Evolutionary conservation across 1,139 yeast genomes (phyloP), one percentile per base, ranked within the genome.

Genomic region (Wickerhamomyces sp.): DNA sequence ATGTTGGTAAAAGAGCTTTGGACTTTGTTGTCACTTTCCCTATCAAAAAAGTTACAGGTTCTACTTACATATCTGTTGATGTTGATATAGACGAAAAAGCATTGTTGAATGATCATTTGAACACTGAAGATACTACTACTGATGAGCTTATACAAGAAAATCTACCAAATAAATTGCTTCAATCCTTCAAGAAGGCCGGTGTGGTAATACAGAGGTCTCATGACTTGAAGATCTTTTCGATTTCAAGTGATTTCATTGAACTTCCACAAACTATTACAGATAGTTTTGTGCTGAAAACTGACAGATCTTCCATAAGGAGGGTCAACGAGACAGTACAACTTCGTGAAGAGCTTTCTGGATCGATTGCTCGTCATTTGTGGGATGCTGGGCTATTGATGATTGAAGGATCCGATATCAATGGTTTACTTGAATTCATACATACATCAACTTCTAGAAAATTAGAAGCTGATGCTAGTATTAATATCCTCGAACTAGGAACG

Each of bases 281-380:
- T 2, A 29, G 45, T 5, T 5, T n/a, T 3, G 24, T 19, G 2
- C 50, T 44, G 12, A 52, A 42, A 31, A 43, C 55, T 4, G 49
- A 47, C 0, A 43, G 53, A 24, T 33, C 36, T 3, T 41, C 54
- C 3, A 39, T 48, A 28, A 41, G 58, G 33, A 16, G 22, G 7
- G 31, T 46, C 1, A 25, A 30, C 3, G 31, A 35, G 2, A 38
- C 33, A 8, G 31, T 46, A 1, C 13, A 38, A 3, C 31, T 48
- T 5, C 50, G 40, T 22, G 59, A 55, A 33, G 60, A 56, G 24
- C 37, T 55, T 4, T 51, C 58, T 1, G 54, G 56, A 17, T 54
- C 48, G 14, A 55, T 56, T 15, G 60, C 59, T 9, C 47, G 60
- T 26, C 61, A 56, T 38, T 38, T 56, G 19, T 56, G 61, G 61